phyloP scores from a whole-genome alignment of 225 moss, liverwort and hornwort genomes.

The Neckera pumila region DNA sequence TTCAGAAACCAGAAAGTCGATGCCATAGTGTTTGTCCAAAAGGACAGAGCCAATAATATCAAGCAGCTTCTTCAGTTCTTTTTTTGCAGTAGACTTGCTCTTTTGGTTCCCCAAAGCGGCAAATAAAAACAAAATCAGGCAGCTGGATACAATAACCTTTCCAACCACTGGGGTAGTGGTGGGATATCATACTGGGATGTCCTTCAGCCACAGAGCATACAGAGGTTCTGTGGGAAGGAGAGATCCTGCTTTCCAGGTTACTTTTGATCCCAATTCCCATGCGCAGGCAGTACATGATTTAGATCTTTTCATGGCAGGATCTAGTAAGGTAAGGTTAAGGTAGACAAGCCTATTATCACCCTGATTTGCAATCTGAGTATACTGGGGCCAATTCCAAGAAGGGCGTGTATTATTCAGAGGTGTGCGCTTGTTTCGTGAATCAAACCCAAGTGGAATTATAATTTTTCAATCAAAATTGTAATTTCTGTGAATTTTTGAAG shows the following conservation, averaged over 20 bases:
- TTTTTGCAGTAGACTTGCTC: background rate
- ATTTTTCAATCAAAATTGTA: too few species aligned
- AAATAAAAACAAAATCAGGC: background rate
- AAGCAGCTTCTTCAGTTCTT: background rate
- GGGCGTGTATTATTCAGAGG: too few species aligned
- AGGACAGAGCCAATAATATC: background rate
- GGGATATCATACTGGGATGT: background rate
- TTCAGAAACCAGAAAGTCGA: background rate
- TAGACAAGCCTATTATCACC: too few species aligned
- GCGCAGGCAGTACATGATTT: too few species aligned
- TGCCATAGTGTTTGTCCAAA: too few species aligned
- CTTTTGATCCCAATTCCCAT: background rate
- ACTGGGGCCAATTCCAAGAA: too few species aligned
- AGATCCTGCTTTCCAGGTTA: background rate
- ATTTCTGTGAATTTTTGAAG: too few species aligned
- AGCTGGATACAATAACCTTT: background rate
- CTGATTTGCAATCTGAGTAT: too few species aligned
- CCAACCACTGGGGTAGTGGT: background rate
- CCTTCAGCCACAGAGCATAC: background rate
- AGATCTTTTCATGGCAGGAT: background rate
- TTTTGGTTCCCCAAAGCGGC: too few species aligned
- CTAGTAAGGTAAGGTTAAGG: too few species aligned
- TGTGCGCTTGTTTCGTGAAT: too few species aligned
- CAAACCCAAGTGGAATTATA: too few species aligned
- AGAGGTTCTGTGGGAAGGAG: background rate